Evolutionary conservation across 2,329 filamentous ascomycete species (phyloP).

Genomic region (Amesomyces nigricolor): DNA sequence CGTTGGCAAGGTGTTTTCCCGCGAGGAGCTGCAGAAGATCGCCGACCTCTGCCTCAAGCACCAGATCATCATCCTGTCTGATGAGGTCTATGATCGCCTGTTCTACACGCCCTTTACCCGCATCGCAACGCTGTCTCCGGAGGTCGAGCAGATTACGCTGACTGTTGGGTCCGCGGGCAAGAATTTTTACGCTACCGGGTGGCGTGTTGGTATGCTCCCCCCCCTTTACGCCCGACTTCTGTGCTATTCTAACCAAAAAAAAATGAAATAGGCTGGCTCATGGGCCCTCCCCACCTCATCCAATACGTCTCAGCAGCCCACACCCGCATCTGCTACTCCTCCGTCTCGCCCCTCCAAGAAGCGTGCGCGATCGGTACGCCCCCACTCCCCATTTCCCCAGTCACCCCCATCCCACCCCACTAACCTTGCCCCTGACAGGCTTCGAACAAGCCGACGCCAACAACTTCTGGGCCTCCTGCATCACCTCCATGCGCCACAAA

Average conservation of each 20-base stretch:
- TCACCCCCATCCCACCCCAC: not conserved
- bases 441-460: slow-evolving; percentile 83
- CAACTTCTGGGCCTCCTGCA: slow-evolving; percentile 81
- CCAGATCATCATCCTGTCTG: slow-evolving; percentile 87
- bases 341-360: slow-evolving; percentile 89
- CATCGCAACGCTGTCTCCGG: slow-evolving; percentile 82
- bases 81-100: slow-evolving; percentile 90
- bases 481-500: slow-evolving; percentile 83
- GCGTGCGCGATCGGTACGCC: slow-evolving; percentile 68
- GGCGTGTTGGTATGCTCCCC: slow-evolving; percentile 63
- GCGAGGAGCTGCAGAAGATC: slow-evolving; percentile 74
- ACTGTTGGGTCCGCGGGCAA: slow-evolving; percentile 96
- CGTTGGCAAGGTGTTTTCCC: slow-evolving; percentile 90
- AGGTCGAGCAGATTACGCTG: slow-evolving; percentile 79
- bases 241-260: not conserved
- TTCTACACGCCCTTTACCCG: slow-evolving; percentile 95
- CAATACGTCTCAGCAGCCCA: slow-evolving; percentile 89
- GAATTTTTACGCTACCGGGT: slow-evolving; percentile 97
- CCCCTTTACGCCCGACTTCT: not conserved
- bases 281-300: slow-evolving; percentile 82
- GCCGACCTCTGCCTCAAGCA: slow-evolving; percentile 87
- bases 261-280: slow-evolving; percentile 63
- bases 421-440: slow-evolving; percentile 30
- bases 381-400: not conserved
- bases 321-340: slow-evolving; percentile 92